These are phyloP conservation scores for Trichophyton schoenleinii DNA, from an alignment of 2,329 filamentous ascomycete species.

Conservation along the genomic window DNA sequence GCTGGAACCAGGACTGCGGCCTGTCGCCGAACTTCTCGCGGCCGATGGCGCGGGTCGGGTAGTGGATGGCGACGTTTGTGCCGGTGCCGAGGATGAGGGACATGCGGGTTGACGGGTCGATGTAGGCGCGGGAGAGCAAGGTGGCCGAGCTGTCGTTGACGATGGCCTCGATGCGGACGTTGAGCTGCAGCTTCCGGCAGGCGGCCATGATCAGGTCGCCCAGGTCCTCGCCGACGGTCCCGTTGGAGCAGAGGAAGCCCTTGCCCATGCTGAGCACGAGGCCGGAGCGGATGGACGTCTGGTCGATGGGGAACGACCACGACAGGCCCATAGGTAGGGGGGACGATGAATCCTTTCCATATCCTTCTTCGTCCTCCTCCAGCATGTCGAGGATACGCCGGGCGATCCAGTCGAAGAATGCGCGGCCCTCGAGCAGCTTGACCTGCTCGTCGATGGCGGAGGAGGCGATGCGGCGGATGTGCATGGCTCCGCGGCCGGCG, in stretches of 20 bases:
- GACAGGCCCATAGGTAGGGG: slow-evolving; percentile 54
- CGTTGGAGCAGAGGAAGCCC: slow-evolving; percentile 49
- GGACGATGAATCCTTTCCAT: too few relatives aligned
- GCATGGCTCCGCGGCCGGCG: slow-evolving; percentile 39
- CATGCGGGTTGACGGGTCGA: slow-evolving; percentile 48
- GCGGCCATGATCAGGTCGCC: slow-evolving; percentile 47
- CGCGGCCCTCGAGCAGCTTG: slow-evolving; percentile 41
- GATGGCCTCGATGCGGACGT: slow-evolving; percentile 49
- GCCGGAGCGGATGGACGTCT: slow-evolving; percentile 48
- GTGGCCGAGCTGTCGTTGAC: slow-evolving; percentile 53
- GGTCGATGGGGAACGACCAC: slow-evolving; percentile 56
- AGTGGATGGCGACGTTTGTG: slow-evolving; percentile 51
- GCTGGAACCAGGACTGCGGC: slow-evolving; percentile 42
- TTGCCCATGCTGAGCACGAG: slow-evolving; percentile 52
- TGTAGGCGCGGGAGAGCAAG: slow-evolving; percentile 49
- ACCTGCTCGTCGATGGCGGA: slow-evolving; percentile 46
- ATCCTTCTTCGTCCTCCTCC: slow-evolving; percentile 29
- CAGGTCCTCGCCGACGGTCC: slow-evolving; percentile 47
- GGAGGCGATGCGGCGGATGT: slow-evolving; percentile 42
- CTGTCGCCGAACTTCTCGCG: slow-evolving; percentile 44
- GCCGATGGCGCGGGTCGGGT: slow-evolving; percentile 44
- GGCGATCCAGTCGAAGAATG: slow-evolving; percentile 58
- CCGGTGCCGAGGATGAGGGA: slow-evolving; percentile 54
- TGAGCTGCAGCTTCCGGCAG: slow-evolving; percentile 42
- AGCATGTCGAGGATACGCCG: slow-evolving; percentile 45